Evolutionary conservation across 352 stramenopile species (phyloP).

Genomic region (Salisapilia sapeloensis): DNA sequence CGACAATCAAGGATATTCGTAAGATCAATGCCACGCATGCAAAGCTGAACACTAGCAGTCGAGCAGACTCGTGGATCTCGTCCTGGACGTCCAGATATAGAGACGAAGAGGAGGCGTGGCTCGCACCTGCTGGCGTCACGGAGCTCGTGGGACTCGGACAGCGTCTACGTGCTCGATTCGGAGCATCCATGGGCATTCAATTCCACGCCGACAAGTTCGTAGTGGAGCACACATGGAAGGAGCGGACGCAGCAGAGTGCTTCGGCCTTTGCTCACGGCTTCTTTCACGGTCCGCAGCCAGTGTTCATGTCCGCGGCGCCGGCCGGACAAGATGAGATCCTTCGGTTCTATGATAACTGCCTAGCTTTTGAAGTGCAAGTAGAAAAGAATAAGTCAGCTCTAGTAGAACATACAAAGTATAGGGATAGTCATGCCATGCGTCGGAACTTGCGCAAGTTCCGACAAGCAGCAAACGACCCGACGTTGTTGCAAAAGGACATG

Average conservation of each 20-base stretch:
- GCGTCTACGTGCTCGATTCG: constrained; percentile 30
- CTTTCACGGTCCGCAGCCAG: constrained; percentile 35
- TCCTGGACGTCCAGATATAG: constrained; percentile 38
- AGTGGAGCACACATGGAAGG: constrained; percentile 73
- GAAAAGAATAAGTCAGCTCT: constrained; percentile 45
- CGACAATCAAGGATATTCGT: constrained; percentile 61
- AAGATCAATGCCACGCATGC: constrained; percentile 22
- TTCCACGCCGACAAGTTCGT: constrained; percentile 20
- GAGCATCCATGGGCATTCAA: constrained; percentile 3
- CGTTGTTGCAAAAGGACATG: constrained; percentile 34
- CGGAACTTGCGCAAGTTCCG: constrained; percentile 30
- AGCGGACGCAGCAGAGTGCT: constrained; percentile 60
- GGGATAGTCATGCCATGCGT: constrained; percentile 25
- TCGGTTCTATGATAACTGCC: constrained; percentile 76
- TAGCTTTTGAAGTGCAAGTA: constrained; percentile 29
- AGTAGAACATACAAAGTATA: constrained; percentile 34
- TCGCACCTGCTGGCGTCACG: constrained; percentile 29
- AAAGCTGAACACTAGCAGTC: constrained; percentile 8
- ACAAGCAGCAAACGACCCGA: constrained; percentile 1
- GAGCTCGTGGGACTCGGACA: constrained; percentile 44
- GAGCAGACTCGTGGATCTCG: constrained; percentile 9
- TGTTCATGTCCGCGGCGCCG: constrained; percentile 28
- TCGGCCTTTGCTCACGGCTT: constrained; percentile 59
- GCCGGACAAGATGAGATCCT: constrained; percentile 41
- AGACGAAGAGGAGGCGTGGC: constrained; percentile 18